Evolutionary conservation across 2,329 filamentous ascomycete genomes (phyloP).

Genomic region (Penicillium sp.): DNA sequence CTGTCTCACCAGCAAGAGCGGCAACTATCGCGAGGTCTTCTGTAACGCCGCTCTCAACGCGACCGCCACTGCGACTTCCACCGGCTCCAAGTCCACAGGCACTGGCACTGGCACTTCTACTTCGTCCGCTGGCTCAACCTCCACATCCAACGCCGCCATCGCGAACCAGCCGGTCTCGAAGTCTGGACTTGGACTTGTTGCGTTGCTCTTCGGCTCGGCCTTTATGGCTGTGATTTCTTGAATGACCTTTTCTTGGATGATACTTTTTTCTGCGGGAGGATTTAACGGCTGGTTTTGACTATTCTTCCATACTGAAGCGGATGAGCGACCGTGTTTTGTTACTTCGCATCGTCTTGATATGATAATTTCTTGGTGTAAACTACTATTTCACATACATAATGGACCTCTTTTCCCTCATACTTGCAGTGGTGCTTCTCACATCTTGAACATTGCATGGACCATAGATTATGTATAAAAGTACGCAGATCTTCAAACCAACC

Average conservation of each 20-base stretch:
- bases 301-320: background rate
- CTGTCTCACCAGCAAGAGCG: slow-evolving; percentile 46
- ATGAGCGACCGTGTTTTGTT: background rate
- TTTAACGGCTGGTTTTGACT: background rate
- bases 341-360: background rate
- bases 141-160: slow-evolving; percentile 22
- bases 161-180: slow-evolving; percentile 26
- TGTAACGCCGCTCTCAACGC: slow-evolving; percentile 43
- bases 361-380: background rate
- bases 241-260: background rate
- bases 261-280: background rate
- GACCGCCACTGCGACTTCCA: slow-evolving; percentile 39
- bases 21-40: slow-evolving; percentile 43
- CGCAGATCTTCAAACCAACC: background rate
- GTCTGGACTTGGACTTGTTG: slow-evolving; percentile 33
- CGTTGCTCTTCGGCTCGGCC: slow-evolving; percentile 32
- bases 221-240: slow-evolving; percentile 33
- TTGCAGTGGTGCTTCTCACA: background rate
- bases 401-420: background rate
- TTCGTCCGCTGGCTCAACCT: slow-evolving; percentile 11
- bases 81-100: slow-evolving; percentile 16
- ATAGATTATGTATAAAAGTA: too few species aligned
- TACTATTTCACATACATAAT: background rate
- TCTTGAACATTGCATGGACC: too few species aligned
- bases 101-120: slow-evolving; percentile 12